Evolutionary conservation across 345 rosid genomes (phyloP).

Genomic region (Schrenkiella parvula): DNA sequence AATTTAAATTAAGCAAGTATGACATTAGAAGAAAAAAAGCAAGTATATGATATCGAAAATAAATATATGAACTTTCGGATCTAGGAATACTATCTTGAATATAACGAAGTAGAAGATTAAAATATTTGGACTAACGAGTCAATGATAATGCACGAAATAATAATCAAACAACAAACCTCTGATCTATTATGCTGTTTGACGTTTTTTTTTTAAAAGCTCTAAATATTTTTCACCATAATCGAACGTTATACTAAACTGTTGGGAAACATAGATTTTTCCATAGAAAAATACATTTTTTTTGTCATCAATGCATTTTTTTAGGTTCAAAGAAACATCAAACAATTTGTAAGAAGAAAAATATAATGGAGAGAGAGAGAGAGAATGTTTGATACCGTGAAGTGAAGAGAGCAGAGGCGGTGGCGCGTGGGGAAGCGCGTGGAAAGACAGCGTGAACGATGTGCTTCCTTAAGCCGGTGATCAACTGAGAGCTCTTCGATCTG

Average conservation of each 20-base stretch:
- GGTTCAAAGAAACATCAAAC: neutral
- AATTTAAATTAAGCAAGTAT: neutral
- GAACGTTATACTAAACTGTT: neutral
- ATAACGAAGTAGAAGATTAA: neutral
- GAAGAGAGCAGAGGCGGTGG: constrained; percentile 2
- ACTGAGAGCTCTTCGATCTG: constrained; percentile 40
- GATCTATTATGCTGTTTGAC: neutral
- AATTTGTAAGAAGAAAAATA: neutral
- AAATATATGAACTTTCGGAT: constrained; percentile 18
- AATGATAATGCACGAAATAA: neutral
- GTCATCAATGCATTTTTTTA: neutral
- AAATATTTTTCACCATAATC: neutral
- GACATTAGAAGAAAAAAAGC: neutral
- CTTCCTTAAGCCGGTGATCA: constrained; percentile 50
- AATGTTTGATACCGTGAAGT: constrained; percentile 18
- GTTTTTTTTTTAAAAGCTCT: too few relatives aligned
- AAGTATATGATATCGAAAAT: neutral
- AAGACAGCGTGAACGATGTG: constrained; percentile 31
- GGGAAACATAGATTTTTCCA: neutral
- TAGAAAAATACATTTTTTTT: neutral
- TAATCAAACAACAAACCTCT: neutral
- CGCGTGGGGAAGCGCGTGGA: constrained; percentile 32
- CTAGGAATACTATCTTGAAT: constrained; percentile 5
- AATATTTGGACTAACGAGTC: neutral
- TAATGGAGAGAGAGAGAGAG: neutral